Base-by-base conservation (phyloP, 768 basidiomycete species). In the Tephrocybe sp. region DNA sequence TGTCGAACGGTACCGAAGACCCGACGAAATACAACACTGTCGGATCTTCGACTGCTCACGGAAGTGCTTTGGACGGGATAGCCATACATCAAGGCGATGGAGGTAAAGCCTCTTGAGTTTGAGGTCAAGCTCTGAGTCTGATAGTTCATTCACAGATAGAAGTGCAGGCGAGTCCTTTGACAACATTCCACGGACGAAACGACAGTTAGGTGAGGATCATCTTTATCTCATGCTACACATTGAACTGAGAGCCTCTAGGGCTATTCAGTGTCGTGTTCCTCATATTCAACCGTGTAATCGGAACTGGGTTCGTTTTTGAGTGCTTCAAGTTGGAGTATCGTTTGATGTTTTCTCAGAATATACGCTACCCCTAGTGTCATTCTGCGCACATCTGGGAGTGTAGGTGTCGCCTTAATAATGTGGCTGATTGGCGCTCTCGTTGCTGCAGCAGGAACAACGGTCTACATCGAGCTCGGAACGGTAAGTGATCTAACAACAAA, bases 201-300 rank as follows among this genome's bases (percentile, higher is more conserved):
- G 58, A 19, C 52, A 59, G 13, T 43, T 59, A 37, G 58, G 58
- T 57, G 26, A 6, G n/a, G 7, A 38, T 9, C 3, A 42, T 7
- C 9, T 18, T 24, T 2, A 11, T 19, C 15, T 15, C 3, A 38
- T 16, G 1, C 21, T 3, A 9, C 30, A 16, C 13, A 13, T 35
- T 15, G 15, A n/a, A n/a, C n/a, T 15, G n/a, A 39, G 5, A 13
- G 8, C 9, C 22, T 5, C 18, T 41, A 79, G 78, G 79, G 6
- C 58, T 78, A 5, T 61, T 76, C 37, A 85, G 81, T 51, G 79
- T 83, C 3, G 64, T 80, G 2, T 83, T 79, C 54, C 77, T 89
- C 35, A 83, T 89, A 30, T 87, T 88, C 70, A 89, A 89, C 59
- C 77, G 83, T 24, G 75, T 87, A n/a, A 84, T 88, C 25, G 86